A percentile compares a stretch with the other conserved stretches of the same genome.
phyloP scores from a whole-genome alignment of 2,329 filamentous ascomycete species.

The Mycosphaerella arachidis region DNA sequence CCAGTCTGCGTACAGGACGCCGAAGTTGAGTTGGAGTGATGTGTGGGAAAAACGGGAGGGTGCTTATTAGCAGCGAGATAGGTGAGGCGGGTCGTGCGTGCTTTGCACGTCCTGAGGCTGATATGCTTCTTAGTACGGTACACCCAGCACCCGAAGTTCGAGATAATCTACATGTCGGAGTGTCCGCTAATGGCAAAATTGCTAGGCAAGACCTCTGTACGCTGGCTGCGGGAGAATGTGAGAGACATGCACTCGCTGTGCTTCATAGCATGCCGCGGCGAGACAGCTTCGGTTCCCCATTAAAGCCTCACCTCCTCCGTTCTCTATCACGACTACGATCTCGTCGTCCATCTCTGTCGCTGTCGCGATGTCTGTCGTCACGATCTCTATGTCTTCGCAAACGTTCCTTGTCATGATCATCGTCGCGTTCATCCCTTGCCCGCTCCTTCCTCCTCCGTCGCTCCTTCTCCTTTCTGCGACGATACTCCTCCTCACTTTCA shows the following conservation, averaged over 20 bases:
- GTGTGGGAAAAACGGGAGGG: not conserved
- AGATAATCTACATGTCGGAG: no score
- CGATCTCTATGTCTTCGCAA: conserved; percentile 24
- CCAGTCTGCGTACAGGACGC: not conserved
- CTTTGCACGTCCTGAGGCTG: not conserved
- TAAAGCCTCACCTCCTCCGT: conserved; percentile 14
- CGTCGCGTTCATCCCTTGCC: conserved; percentile 10
- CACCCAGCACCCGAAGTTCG: no score
- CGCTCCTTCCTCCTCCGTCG: conserved; percentile 18
- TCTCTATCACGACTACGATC: conserved; percentile 14
- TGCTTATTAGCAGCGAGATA: not conserved
- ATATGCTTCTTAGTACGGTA: no score
- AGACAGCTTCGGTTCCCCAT: not conserved
- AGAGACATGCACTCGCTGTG: no score
- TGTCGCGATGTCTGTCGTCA: conserved; percentile 16
- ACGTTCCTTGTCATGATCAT: conserved; percentile 14
- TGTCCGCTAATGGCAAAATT: no score
- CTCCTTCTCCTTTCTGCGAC: conserved; percentile 28
- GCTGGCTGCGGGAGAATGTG: no score
- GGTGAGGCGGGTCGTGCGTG: not conserved
- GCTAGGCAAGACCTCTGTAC: no score
- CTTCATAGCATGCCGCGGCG: no score
- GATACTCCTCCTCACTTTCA: conserved; percentile 26
- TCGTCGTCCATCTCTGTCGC: conserved; percentile 23
- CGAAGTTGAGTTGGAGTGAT: not conserved